Evolutionary conservation across 2,329 filamentous ascomycete species (phyloP).

Genomic region (Phoma sp.): DNA sequence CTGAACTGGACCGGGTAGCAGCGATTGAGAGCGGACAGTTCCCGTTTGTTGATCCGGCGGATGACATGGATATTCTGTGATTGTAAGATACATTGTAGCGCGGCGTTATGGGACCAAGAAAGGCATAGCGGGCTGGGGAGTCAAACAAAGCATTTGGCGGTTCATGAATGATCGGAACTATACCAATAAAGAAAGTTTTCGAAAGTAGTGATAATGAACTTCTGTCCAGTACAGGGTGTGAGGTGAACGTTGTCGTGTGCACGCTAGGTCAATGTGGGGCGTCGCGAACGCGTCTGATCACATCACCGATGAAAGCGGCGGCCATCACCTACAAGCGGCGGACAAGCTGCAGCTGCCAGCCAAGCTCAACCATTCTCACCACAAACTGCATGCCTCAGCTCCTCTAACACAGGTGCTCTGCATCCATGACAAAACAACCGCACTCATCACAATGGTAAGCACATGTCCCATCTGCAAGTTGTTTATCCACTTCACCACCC

Average conservation of each 20-base stretch:
- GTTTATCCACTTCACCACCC: no score
- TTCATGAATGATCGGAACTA: background rate
- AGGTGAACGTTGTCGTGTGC: background rate
- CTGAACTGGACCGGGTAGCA: slow-evolving; percentile 84
- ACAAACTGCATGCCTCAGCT: background rate
- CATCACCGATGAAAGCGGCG: background rate
- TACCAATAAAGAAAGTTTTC: background rate
- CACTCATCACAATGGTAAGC: slow-evolving; percentile 19
- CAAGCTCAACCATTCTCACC: background rate
- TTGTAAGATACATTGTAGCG: slow-evolving; percentile 25
- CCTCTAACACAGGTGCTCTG: background rate
- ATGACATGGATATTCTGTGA: slow-evolving; percentile 48
- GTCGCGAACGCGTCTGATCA: slow-evolving; percentile 8
- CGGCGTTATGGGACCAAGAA: slow-evolving; percentile 23
- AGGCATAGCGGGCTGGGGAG: slow-evolving; percentile 1
- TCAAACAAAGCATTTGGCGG: background rate
- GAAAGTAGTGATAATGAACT: no score
- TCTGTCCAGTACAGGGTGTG: background rate
- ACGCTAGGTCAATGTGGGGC: slow-evolving; percentile 1
- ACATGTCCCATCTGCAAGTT: background rate
- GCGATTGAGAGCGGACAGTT: slow-evolving; percentile 90
- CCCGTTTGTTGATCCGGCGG: slow-evolving; percentile 63
- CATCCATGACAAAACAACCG: background rate
- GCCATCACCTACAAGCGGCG: background rate
- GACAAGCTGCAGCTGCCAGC: background rate